Percentiles rank a stretch among this genome's conserved stretches.
Conservation (phyloP, 2,329 filamentous ascomycete species). For the Colletotrichum karsti region DNA sequence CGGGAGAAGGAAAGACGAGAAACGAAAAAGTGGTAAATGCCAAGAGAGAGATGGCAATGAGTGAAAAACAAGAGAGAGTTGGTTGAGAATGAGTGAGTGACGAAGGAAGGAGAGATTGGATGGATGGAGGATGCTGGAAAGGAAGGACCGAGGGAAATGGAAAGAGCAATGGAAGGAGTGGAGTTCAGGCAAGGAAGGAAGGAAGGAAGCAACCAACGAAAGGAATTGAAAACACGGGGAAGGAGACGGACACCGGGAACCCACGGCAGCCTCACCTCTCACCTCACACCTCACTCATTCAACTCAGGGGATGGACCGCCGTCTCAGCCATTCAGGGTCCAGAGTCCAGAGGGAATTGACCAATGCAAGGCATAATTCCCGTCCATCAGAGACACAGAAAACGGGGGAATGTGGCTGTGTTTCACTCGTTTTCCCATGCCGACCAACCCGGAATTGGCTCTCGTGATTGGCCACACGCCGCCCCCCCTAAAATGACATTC, state of each 20-base stretch:
- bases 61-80: background rate
- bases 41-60: background rate
- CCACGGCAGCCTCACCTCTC: no score
- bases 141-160: background rate
- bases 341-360: background rate
- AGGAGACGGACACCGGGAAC: constrained; percentile 6
- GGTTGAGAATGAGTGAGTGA: background rate
- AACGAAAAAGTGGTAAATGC: constrained; percentile 1
- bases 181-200: background rate
- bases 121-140: no score
- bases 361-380: no score
- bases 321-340: constrained; percentile 21
- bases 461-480: background rate
- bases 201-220: background rate
- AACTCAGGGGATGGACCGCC: constrained; percentile 17
- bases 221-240: constrained; percentile 22
- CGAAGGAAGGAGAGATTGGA: background rate
- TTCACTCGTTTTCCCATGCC: constrained; percentile 18
- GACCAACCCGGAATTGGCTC: constrained; percentile 13
- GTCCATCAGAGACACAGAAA: background rate
- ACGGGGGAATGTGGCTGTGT: constrained; percentile 25
- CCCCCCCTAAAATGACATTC: background rate
- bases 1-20: background rate
- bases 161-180: constrained; percentile 11
- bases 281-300: no score